phyloP scores from a whole-genome alignment of 1,284 basidiomycete genomes.

The Moesziomyces sp. region DNA sequence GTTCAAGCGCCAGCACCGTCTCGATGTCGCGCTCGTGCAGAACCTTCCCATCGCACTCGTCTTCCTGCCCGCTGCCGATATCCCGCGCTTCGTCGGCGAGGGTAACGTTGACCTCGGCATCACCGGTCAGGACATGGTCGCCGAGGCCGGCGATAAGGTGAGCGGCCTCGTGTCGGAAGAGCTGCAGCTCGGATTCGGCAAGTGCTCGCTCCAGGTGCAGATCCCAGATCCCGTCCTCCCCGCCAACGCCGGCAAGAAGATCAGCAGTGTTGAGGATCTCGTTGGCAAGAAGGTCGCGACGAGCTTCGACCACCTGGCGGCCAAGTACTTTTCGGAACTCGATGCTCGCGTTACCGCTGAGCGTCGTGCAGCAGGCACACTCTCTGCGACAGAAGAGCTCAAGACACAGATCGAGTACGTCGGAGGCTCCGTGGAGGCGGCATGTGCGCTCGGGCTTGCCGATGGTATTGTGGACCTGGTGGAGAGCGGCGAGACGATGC shows the following conservation, averaged over 20 bases:
- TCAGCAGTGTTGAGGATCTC: conserved; percentile 81
- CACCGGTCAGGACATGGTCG: conserved; percentile 95
- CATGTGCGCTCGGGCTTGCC: conserved; percentile 93
- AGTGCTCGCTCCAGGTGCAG: conserved; percentile 93
- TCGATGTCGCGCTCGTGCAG: conserved; percentile 90
- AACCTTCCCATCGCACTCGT: conserved; percentile 97
- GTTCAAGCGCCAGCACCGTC: conserved; percentile 85
- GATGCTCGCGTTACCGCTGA: conserved; percentile 73
- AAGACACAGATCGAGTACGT: conserved; percentile 90
- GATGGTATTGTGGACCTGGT: conserved; percentile 79
- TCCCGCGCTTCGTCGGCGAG: conserved; percentile 97
- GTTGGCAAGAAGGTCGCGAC: conserved; percentile 93
- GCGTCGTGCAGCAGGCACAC: conserved; percentile 69
- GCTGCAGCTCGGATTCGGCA: conserved; percentile 89
- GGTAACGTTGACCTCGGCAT: conserved; percentile 92
- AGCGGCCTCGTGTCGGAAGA: conserved; percentile 77
- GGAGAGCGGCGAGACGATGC: conserved; percentile 99
- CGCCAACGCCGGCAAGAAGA: conserved; percentile 63
- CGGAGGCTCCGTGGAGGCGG: conserved; percentile 96
- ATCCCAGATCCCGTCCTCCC: conserved; percentile 78
- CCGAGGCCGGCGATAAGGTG: conserved; percentile 79
- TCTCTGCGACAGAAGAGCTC: conserved; percentile 26
- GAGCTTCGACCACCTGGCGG: conserved; percentile 87
- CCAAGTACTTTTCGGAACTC: conserved; percentile 79
- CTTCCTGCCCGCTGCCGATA: conserved; percentile 96